Evolutionary conservation across 2,329 filamentous ascomycete genomes (phyloP).

Genomic region (Alternaria novae-zelandiae): DNA sequence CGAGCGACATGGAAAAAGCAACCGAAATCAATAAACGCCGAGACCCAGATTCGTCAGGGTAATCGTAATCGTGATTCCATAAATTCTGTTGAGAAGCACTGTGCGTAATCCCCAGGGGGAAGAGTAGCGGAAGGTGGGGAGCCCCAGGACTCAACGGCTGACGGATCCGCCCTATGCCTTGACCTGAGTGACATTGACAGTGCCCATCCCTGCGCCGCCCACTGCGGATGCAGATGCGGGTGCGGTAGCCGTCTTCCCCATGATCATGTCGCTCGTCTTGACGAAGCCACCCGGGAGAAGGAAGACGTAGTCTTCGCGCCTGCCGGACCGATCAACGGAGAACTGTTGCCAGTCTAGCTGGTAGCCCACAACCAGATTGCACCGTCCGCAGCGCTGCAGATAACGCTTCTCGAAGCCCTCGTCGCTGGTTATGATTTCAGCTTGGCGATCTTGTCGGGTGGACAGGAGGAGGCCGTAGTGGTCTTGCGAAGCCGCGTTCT

Average conservation of each 20-base stretch:
- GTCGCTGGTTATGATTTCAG: conserved; percentile 60
- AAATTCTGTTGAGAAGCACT: not conserved
- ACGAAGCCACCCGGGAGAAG: conserved; percentile 66
- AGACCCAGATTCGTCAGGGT: not conserved
- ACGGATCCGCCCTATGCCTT: conserved; percentile 20
- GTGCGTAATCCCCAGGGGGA: not conserved
- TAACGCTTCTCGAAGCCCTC: conserved; percentile 73
- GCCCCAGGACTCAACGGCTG: not conserved
- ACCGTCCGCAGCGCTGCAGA: conserved; percentile 65
- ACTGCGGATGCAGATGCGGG: conserved; percentile 8
- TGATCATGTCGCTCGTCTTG: conserved; percentile 63
- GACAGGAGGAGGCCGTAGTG: conserved; percentile 61
- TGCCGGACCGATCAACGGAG: conserved; percentile 36
- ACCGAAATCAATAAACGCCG: conserved; percentile 1
- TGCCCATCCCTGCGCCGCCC: conserved; percentile 16
- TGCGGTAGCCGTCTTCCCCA: conserved; percentile 38
- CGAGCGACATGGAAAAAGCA: not conserved
- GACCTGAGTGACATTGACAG: conserved; percentile 29
- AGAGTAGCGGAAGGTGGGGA: conserved; percentile 3
- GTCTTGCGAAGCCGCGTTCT: conserved; percentile 18
- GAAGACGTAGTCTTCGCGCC: conserved; percentile 61
- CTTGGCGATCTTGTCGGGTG: conserved; percentile 55
- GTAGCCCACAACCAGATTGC: conserved; percentile 68
- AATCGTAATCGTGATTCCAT: not conserved
- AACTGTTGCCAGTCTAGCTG: conserved; percentile 63